Base-by-base conservation (phyloP, 169 alveolate genomes). In the Plasmodium fragile region DNA sequence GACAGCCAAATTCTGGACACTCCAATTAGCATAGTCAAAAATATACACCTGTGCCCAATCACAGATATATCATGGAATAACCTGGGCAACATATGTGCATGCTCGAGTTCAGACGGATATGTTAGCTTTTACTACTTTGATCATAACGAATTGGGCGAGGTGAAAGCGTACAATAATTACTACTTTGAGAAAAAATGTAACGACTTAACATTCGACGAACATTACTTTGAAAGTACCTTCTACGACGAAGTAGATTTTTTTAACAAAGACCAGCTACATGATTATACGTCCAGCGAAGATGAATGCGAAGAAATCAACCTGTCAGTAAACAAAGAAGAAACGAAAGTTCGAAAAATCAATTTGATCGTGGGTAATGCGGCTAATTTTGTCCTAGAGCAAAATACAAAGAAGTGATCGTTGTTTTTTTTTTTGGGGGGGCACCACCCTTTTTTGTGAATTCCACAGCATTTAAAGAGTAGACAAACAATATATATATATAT, bases 61-160 rank as follows among this genome's bases (percentile, higher is more conserved):
- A 98, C 99, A 11, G 99, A 98, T 93, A 95, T 97, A 36, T 96
- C 99, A 55, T 98, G 99, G 99, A 97, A 97, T 92, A 97, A 97
- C 65, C 98, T 97, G 87, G 98, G 98, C 2, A 95, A 95, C 82
- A 95, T 97, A 82, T 95, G 98, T 41, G 99, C 99, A 13, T 96
- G 98, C 36, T 96, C 98, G 53, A 97, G 98, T 52, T 96, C 98
- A 83, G 99, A 98, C 84, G 99, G 99, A 32, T 98, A 98, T 92
- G 96, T 98, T 81, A 97, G 98, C 65, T 96, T 97, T 71, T 93
- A 96, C 41, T 92, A 94, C 91, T 97, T 97, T 93, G 97, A 96
- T 81, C 92, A 95, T 81, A 97, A 96, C 41, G 99, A 97, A 94
- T 95, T 97, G 34, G 99, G 99, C 8, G 83, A 95, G 59, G 92